Conservation (phyloP, 805 yeast species). For the Teunomyces funiuensis region DNA sequence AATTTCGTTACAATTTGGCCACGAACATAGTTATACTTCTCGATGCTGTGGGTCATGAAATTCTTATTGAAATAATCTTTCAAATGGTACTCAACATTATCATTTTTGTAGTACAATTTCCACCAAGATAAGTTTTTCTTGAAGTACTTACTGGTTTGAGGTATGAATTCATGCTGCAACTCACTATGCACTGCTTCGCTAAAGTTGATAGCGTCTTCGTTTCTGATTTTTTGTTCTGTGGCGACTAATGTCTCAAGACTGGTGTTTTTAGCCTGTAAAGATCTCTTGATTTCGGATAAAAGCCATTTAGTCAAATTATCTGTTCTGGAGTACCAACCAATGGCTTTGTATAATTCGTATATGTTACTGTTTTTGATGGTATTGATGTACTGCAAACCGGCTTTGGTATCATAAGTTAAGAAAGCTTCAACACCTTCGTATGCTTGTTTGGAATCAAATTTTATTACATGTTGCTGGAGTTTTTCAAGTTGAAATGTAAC, state of each 20-base stretch:
- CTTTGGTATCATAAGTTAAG: slow-evolving; percentile 29
- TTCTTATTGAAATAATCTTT: slow-evolving; percentile 36
- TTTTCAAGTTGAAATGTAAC: slow-evolving; percentile 19
- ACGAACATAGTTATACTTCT: slow-evolving; percentile 34
- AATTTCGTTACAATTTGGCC: slow-evolving; percentile 36
- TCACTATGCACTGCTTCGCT: slow-evolving; percentile 35
- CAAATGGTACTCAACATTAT: slow-evolving; percentile 42
- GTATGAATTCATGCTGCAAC: slow-evolving; percentile 34
- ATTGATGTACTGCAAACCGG: slow-evolving; percentile 29
- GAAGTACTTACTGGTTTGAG: slow-evolving; percentile 31
- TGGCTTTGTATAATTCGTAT: slow-evolving; percentile 30
- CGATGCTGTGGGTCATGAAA: slow-evolving; percentile 41
- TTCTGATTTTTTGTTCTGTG: slow-evolving; percentile 20
- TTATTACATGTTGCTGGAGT: slow-evolving; percentile 25
- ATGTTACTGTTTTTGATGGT: slow-evolving; percentile 35
- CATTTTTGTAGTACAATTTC: slow-evolving; percentile 42
- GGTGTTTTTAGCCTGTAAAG: slow-evolving; percentile 14
- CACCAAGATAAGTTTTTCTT: slow-evolving; percentile 36
- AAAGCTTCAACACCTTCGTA: slow-evolving; percentile 31
- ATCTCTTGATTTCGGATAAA: slow-evolving; percentile 13
- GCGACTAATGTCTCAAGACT: slow-evolving; percentile 16
- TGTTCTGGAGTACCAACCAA: slow-evolving; percentile 29
- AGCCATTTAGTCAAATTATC: slow-evolving; percentile 24
- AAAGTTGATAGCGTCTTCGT: slow-evolving; percentile 26
- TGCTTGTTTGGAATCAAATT: slow-evolving; percentile 29